Conservation (phyloP, 192 early-diverging fungal genomes). For the Chytriomyces sp. region DNA sequence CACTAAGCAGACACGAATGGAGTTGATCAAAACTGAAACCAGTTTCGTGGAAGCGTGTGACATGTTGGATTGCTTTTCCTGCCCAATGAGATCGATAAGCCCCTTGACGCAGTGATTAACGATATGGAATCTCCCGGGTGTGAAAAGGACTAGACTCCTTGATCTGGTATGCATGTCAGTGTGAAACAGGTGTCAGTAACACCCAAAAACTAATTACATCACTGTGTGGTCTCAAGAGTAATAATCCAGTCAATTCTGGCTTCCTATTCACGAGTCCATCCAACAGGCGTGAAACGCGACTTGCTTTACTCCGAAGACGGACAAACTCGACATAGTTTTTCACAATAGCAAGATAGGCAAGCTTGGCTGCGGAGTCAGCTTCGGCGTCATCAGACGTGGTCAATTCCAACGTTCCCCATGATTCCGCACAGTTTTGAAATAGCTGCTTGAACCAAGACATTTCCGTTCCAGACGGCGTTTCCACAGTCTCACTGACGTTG, state of each 20-base stretch:
- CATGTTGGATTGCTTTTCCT: too few species aligned
- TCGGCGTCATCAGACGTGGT: background rate
- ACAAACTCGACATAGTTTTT: slow-evolving; percentile 11
- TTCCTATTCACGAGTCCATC: too few species aligned
- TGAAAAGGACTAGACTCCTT: background rate
- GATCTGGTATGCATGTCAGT: background rate
- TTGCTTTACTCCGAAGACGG: background rate
- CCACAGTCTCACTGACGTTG: background rate
- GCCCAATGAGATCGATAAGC: background rate
- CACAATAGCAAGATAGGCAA: slow-evolving; percentile 13
- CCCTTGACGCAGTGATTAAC: slow-evolving; percentile 21
- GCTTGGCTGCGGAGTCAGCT: background rate
- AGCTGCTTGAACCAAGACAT: slow-evolving; percentile 23
- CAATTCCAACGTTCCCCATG: background rate
- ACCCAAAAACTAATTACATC: background rate
- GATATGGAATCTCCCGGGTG: background rate
- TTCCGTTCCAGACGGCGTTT: slow-evolving; percentile 19
- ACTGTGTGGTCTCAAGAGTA: background rate
- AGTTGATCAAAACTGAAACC: slow-evolving; percentile 8
- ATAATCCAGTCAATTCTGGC: background rate
- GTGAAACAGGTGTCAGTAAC: background rate
- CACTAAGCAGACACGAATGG: slow-evolving; percentile 15
- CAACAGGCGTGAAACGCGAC: background rate
- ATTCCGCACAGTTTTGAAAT: slow-evolving; percentile 18
- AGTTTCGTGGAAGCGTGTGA: too few species aligned